phyloP scores from a whole-genome alignment of 169 alveolate genomes.

The Prorocentrum cordatum region DNA sequence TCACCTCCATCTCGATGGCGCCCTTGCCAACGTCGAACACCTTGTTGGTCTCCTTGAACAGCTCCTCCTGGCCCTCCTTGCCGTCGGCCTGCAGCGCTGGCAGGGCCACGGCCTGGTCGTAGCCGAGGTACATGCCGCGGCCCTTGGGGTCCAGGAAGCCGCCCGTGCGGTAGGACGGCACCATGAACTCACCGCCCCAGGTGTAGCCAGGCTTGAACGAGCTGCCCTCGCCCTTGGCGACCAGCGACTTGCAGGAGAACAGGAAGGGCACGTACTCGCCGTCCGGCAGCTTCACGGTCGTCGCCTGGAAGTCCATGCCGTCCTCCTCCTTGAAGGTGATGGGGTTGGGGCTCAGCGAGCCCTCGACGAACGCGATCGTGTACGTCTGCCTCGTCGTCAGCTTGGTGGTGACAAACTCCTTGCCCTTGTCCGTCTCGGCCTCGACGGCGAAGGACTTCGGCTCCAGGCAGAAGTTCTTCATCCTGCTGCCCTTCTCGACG shows the following conservation, averaged over 20 bases:
- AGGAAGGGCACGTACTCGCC: constrained; percentile 23
- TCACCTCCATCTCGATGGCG: neutral
- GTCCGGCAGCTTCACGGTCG: constrained; percentile 40
- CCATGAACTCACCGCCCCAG: neutral
- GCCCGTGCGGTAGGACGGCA: neutral
- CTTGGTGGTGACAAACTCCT: constrained; percentile 39
- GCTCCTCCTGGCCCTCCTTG: constrained; percentile 37
- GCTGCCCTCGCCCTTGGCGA: constrained; percentile 2
- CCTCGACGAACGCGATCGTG: constrained; percentile 12
- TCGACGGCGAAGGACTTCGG: neutral
- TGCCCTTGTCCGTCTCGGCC: constrained; percentile 12
- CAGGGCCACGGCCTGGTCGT: constrained; percentile 47
- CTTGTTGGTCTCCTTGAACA: neutral
- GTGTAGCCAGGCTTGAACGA: neutral
- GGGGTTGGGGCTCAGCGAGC: constrained; percentile 1
- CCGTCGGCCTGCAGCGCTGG: constrained; percentile 59
- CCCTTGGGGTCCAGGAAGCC: neutral
- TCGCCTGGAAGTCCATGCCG: constrained; percentile 49
- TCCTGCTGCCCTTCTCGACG: no score
- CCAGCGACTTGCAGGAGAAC: constrained; percentile 2
- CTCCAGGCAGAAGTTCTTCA: no score
- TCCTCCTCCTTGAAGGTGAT: constrained; percentile 20
- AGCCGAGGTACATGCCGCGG: constrained; percentile 12
- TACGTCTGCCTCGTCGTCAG: constrained; percentile 7
- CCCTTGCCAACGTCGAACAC: neutral